Percentiles rank a stretch among this genome's conserved stretches.
These are phyloP conservation scores for Trichophyton schoenleinii DNA, from an alignment of 2,329 filamentous ascomycete genomes.

Conservation along the genomic window DNA sequence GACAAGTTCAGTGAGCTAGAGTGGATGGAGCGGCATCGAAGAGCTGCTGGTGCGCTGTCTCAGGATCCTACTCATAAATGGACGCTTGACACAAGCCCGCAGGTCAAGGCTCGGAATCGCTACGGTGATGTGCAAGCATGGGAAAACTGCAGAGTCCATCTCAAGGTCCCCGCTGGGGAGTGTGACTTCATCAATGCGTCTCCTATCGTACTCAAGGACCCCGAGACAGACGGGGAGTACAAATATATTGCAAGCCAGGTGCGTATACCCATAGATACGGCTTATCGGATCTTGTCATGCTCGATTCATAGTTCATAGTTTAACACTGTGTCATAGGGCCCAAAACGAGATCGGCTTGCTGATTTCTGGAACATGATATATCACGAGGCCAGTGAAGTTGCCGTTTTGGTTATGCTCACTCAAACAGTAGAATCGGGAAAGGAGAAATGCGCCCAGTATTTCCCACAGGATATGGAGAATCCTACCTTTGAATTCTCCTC, in stretches of 20 bases:
- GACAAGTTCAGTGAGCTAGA: conserved; percentile 50
- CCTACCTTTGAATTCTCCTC: conserved; percentile 34
- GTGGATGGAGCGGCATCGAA: conserved; percentile 46
- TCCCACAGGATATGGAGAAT: conserved; percentile 48
- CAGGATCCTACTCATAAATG: conserved; percentile 42
- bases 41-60: conserved; percentile 35
- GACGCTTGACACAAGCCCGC: conserved; percentile 46
- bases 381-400: conserved; percentile 60
- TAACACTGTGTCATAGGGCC: conserved; percentile 45
- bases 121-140: conserved; percentile 87
- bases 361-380: conserved; percentile 96
- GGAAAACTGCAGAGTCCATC: conserved; percentile 69
- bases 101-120: conserved; percentile 57
- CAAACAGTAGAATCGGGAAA: conserved; percentile 65
- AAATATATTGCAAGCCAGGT: conserved; percentile 83
- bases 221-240: conserved; percentile 33
- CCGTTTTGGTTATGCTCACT: conserved; percentile 88
- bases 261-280: conserved; percentile 10
- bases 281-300: background rate
- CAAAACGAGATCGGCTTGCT: conserved; percentile 59
- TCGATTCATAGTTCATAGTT: background rate
- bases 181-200: conserved; percentile 78
- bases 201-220: conserved; percentile 48
- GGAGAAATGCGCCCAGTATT: conserved; percentile 86
- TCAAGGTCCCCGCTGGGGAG: conserved; percentile 60